Base-by-base conservation (phyloP, 768 basidiomycete species). In the Leucocoprinus birnbaumii region DNA sequence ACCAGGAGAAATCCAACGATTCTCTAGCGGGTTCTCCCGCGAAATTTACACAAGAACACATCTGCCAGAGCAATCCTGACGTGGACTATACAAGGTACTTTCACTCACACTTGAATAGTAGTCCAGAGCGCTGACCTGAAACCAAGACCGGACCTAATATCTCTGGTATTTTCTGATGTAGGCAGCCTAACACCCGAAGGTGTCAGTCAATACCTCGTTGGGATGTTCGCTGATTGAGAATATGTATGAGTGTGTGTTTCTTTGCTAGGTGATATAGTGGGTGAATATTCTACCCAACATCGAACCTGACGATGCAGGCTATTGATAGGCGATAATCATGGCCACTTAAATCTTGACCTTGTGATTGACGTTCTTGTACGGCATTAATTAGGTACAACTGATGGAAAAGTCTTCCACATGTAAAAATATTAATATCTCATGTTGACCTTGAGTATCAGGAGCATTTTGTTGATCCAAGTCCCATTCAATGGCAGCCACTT, bases 141-240 rank as follows among this genome's bases (percentile, higher is more conserved):
- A 10, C 60, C n/a, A 14, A 92, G 90, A 65, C 92, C 95, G 51
- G 94, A 98, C 74, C 74, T 96, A 60, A 96, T 98, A 59, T 89
- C 92, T 34, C 80, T 98, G 35, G 92, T 98, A 35, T 91, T 98
- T 66, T 93, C 91, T 54, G 96, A 98, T 63, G 85, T 98, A 40
- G 96, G 96, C 19, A 91, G 91, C 62, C 77, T 95, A 59, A 94
- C 92, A 19, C 93, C 94, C 27, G 90, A 92, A 72, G 90, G 91
- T 55, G 92, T 97, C 60, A 94, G 91, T 71, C 93, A 94, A 68
- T 95, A 95, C 68, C 80, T 97, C 42, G 94, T 97, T 56, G 93
- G 91, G 60, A 94, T 95, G 86, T 96, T 92, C 74, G 87, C 89
- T 59, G 89, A 85, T 61, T 88, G 60, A 60, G 45, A 16, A 27